Conservation (phyloP, 805 yeast species). For the Metschnikowia kofuensis region DNA sequence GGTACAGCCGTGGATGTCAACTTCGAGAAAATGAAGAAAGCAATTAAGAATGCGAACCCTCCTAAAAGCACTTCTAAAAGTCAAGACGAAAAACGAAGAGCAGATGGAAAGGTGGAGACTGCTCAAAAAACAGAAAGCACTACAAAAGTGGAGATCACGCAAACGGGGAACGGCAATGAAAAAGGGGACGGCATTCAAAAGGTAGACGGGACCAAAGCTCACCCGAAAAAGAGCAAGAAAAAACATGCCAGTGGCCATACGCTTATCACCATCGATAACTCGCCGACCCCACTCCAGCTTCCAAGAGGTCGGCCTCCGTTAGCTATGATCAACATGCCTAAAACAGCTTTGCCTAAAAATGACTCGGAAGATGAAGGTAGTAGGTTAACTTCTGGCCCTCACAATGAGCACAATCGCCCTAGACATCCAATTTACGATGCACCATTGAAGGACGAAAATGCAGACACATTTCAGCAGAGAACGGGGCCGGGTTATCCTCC, state of each 20-base stretch:
- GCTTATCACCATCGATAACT: background rate
- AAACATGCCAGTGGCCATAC: background rate
- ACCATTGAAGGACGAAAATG: background rate
- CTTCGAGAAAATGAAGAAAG: constrained; percentile 5
- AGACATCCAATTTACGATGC: background rate
- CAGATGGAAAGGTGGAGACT: background rate
- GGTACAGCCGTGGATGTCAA: background rate
- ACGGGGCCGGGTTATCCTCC: background rate
- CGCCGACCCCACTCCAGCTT: background rate
- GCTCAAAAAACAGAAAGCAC: background rate
- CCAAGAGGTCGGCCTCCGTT: constrained; percentile 1
- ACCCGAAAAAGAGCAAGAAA: background rate
- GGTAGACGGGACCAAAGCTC: background rate
- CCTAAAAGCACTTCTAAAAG: background rate
- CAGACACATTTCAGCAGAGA: background rate
- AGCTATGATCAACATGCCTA: background rate
- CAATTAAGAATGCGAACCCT: background rate
- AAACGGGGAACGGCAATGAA: no score
- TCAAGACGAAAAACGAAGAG: background rate
- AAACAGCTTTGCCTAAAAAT: background rate
- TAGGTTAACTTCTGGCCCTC: background rate
- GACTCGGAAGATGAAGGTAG: background rate
- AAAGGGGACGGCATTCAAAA: no score
- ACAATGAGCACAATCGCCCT: background rate
- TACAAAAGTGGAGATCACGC: background rate